Evolutionary conservation across 2,329 filamentous ascomycete species (phyloP).

Genomic region (Ilyonectria sp.): DNA sequence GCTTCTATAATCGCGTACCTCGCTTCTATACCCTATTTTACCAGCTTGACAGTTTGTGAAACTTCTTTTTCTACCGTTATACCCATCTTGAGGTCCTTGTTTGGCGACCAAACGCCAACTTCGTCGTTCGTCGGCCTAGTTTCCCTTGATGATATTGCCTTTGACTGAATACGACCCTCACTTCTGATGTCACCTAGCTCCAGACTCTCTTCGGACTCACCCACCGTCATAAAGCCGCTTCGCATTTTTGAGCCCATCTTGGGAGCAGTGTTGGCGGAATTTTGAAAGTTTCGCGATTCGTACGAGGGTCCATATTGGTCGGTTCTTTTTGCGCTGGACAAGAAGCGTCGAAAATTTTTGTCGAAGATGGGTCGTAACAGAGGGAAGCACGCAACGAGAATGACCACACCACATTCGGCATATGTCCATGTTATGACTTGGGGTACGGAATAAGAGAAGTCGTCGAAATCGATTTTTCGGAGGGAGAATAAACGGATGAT

Average conservation of each 20-base stretch:
- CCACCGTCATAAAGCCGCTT: slow-evolving; percentile 24
- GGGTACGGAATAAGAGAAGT: slow-evolving; percentile 44
- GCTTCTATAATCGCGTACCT: background rate
- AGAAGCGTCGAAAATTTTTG: slow-evolving; percentile 37
- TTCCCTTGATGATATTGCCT: background rate
- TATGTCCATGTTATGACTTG: slow-evolving; percentile 44
- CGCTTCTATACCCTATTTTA: background rate
- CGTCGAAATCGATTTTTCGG: slow-evolving; percentile 39
- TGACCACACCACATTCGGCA: slow-evolving; percentile 44
- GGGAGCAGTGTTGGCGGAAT: slow-evolving; percentile 9
- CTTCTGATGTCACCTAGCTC: slow-evolving; percentile 22
- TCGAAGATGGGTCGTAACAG: slow-evolving; percentile 46
- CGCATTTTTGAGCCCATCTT: slow-evolving; percentile 13
- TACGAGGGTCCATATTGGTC: slow-evolving; percentile 10
- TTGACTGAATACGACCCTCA: slow-evolving; percentile 14
- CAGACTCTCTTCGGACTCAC: slow-evolving; percentile 26
- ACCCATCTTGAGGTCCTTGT: slow-evolving; percentile 5
- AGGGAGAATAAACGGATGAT: slow-evolving; percentile 42
- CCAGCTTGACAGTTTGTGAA: slow-evolving; percentile 24
- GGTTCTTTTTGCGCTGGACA: slow-evolving; percentile 26
- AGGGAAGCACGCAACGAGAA: slow-evolving; percentile 45
- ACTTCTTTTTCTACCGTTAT: slow-evolving; percentile 26
- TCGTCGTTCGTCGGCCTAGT: slow-evolving; percentile 1
- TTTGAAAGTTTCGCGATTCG: slow-evolving; percentile 11
- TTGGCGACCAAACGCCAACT: background rate